Base-by-base conservation (phyloP, 108 stramenopile species). In the Thalassiosira profunda region DNA sequence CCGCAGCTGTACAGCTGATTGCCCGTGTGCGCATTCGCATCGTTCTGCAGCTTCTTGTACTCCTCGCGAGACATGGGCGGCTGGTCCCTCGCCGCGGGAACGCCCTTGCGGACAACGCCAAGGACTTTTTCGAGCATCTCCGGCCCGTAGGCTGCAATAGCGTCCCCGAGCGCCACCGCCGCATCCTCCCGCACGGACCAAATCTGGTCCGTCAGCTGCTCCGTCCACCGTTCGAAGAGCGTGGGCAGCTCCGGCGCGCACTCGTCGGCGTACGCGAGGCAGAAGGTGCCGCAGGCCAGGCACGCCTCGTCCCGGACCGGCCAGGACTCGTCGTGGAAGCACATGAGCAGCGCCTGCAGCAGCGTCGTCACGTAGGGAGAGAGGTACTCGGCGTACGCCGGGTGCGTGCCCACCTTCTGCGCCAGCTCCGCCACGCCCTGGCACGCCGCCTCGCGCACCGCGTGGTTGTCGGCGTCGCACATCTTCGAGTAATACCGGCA, bases 251-350 rank as follows among this genome's bases (percentile, higher is more conserved):
- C 90, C 5, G 91, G 81, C 11, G 70, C 76, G 60, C 93, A 96
- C 45, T 96, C 94, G 64, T 97, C 91, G 0, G 92, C 92, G 68
- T 87, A 94, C 7, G 90, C 88, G 15, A 78, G 65, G 54, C 89
- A 92, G 49, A 97, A 96, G 12, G 80, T 87, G 3, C 98, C 98
- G 63, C 92, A 95, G 14, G 98, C 96, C 51, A 98, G 77, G 63
- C 97, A 98, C 18, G 98, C 97, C 77, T 97, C 96, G 60, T 98
- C 98, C 30, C 98, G 91, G 36, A 98, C 98, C 9, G 98, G 98
- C 98, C 98, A 98, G 24, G 91, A 93, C 62, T 98, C 98, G 60
- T 98, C 98, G 60, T 94, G 92, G 67, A 98, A 98, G 81, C 98
- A 97, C 84, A 95, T 96, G 33, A 97, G 63, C n/a, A 98, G 78